These are phyloP conservation scores for Vaccinium corymbosum DNA, from an alignment of 148 eudicot species.

Conservation along the genomic window DNA sequence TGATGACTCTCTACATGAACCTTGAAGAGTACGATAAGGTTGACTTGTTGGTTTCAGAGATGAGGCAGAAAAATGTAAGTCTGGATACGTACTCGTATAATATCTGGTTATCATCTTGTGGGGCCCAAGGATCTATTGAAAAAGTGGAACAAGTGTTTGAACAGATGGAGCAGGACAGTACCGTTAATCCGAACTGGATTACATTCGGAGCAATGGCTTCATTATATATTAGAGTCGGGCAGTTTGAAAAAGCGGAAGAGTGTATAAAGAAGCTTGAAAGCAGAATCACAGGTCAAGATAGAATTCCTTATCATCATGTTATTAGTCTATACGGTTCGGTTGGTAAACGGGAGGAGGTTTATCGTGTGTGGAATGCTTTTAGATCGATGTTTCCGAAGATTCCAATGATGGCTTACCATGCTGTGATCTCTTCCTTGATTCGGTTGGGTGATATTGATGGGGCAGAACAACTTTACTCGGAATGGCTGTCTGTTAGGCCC, in stretches of 20 bases:
- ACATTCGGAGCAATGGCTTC: constrained; percentile 77
- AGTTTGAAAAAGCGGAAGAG: constrained; percentile 53
- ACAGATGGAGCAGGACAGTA: constrained; percentile 40
- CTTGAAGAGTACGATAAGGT: constrained; percentile 55
- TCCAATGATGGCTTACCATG: constrained; percentile 65
- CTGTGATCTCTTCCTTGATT: constrained; percentile 63
- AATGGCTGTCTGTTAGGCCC: constrained; percentile 57
- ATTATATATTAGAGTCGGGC: constrained; percentile 49
- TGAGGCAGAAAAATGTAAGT: constrained; percentile 50
- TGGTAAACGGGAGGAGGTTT: constrained; percentile 68
- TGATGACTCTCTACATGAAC: constrained; percentile 92
- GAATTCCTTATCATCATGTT: constrained; percentile 72
- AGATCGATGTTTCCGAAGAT: constrained; percentile 46
- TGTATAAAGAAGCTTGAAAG: constrained; percentile 60
- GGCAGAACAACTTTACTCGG: constrained; percentile 64
- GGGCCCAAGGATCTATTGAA: constrained; percentile 53
- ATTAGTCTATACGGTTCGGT: constrained; percentile 61
- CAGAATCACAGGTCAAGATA: constrained; percentile 52
- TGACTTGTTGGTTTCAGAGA: constrained; percentile 52
- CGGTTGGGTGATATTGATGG: constrained; percentile 68
- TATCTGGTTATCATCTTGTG: constrained; percentile 77
- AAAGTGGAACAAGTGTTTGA: constrained; percentile 67
- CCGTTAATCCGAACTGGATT: constrained; percentile 62
- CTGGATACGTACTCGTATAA: constrained; percentile 72
- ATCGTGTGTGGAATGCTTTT: constrained; percentile 67